These are phyloP conservation scores for Nidularia sp. DNA, from an alignment of 768 basidiomycete genomes.

Conservation along the genomic window DNA sequence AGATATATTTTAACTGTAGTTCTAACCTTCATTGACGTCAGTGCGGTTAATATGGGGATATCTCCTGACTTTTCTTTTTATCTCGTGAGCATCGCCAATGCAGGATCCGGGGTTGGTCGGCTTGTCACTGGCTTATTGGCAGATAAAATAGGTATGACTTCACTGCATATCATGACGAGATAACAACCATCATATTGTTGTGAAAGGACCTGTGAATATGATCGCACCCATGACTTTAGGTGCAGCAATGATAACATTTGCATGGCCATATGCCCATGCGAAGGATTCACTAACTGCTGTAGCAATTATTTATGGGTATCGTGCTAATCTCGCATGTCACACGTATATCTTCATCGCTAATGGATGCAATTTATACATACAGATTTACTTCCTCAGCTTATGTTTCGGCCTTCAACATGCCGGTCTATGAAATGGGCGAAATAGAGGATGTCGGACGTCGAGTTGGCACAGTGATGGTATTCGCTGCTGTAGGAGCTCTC, in stretches of 20 bases:
- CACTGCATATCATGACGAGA: background rate
- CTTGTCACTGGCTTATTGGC: slow-evolving; percentile 41
- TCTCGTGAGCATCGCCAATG: slow-evolving; percentile 60
- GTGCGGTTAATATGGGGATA: slow-evolving; percentile 42
- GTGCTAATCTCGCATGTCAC: no score
- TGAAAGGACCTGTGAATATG: slow-evolving; percentile 27
- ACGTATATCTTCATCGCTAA: background rate
- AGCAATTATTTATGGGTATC: slow-evolving; percentile 53
- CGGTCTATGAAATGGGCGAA: slow-evolving; percentile 46
- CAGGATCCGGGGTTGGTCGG: slow-evolving; percentile 52
- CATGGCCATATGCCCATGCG: slow-evolving; percentile 55
- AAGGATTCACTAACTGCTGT: slow-evolving; percentile 38
- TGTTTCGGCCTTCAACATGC: slow-evolving; percentile 40
- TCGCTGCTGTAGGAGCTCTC: slow-evolving; percentile 50
- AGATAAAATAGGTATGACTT: slow-evolving; percentile 42
- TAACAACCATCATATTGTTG: background rate
- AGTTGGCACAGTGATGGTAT: slow-evolving; percentile 49
- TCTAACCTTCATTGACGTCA: slow-evolving; percentile 55
- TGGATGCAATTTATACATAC: background rate
- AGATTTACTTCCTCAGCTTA: slow-evolving; percentile 20
- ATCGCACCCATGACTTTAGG: slow-evolving; percentile 48
- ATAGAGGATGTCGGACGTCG: slow-evolving; percentile 53
- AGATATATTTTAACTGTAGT: slow-evolving; percentile 21
- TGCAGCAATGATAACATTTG: slow-evolving; percentile 48
- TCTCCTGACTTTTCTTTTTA: slow-evolving; percentile 49